phyloP scores from a whole-genome alignment of 148 eudicot species.

The Silene latifolia region DNA sequence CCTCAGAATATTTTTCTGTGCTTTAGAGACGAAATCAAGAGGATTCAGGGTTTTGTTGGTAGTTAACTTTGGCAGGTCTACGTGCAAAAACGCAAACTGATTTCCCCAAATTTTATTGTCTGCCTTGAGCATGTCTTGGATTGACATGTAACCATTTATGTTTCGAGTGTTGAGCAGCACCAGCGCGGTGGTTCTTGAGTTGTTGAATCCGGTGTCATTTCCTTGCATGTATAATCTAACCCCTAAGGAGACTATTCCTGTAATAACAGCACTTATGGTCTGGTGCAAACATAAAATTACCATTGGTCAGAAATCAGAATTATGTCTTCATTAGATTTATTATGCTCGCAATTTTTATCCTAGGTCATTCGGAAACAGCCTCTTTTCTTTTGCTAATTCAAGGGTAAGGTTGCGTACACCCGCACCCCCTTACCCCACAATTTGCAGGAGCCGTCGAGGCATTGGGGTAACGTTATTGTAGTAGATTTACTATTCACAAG shows the following conservation, averaged over 20 bases:
- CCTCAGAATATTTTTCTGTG: constrained; percentile 24
- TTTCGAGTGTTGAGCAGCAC: constrained; percentile 45
- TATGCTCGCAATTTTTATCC: background rate
- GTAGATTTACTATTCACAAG: too few relatives aligned
- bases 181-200: constrained; percentile 25
- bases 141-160: constrained; percentile 33
- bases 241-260: background rate
- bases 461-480: too few relatives aligned
- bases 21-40: constrained; percentile 27
- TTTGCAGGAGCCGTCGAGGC: too few relatives aligned
- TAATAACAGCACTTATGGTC: background rate
- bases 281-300: constrained; percentile 10
- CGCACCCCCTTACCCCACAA: too few relatives aligned
- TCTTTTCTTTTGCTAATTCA: too few relatives aligned
- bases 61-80: background rate
- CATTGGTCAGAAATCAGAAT: background rate
- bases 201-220: constrained; percentile 5
- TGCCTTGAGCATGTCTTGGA: constrained; percentile 41
- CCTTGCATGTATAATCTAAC: constrained; percentile 9
- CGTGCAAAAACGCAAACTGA: background rate
- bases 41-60: constrained; percentile 21
- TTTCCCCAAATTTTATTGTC: constrained; percentile 48
- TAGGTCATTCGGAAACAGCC: too few relatives aligned
- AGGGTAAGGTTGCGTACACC: too few relatives aligned
- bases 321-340: background rate